A percentile compares a stretch with the other conserved stretches of the same genome.
Conservation (phyloP, 176 grass and related monocot genomes). For the Stipa capillata region DNA sequence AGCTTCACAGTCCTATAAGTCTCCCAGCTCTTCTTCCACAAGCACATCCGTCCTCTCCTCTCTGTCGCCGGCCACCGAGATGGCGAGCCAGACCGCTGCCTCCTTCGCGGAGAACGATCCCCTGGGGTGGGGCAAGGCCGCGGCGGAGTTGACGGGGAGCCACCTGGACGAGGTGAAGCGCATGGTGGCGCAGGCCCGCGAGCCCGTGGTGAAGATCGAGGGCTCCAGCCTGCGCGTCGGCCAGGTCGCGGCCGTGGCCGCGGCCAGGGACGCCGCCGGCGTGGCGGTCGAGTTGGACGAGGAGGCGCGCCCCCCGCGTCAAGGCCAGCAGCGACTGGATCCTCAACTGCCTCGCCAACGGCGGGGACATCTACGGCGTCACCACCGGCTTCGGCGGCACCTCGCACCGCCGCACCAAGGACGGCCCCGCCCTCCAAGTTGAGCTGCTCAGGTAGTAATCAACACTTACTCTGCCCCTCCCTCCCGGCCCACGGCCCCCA, state of each 20-base stretch:
- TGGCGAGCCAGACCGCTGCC: not conserved
- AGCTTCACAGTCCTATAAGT: not conserved
- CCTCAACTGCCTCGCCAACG: conserved; percentile 56
- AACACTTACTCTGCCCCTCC: too few species aligned
- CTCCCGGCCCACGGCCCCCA: too few species aligned
- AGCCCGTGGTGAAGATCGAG: conserved; percentile 46
- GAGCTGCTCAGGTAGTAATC: conserved; percentile 63
- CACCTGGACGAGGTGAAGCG: conserved; percentile 78
- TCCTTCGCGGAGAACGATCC: conserved; percentile 25
- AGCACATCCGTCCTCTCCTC: not conserved
- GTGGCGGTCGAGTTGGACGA: conserved; percentile 56
- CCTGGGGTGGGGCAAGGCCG: conserved; percentile 58
- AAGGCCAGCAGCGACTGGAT: conserved; percentile 80
- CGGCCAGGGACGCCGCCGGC: conserved; percentile 19
- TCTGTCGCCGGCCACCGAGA: not conserved
- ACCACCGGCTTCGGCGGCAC: too few species aligned
- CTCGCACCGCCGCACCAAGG: too few species aligned
- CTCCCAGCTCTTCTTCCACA: conserved; percentile 18
- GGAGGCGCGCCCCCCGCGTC: conserved; percentile 48
- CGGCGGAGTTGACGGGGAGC: conserved; percentile 45
- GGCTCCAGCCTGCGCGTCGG: conserved; percentile 58
- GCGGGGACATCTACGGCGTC: too few species aligned
- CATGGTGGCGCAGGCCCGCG: conserved; percentile 58
- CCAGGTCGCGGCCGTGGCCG: conserved; percentile 57
- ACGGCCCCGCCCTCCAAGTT: conserved; percentile 61